Evolutionary conservation across 768 basidiomycete species (phyloP), one percentile per base, ranked within the genome.

Genomic region (Fomitopsis serialis): DNA sequence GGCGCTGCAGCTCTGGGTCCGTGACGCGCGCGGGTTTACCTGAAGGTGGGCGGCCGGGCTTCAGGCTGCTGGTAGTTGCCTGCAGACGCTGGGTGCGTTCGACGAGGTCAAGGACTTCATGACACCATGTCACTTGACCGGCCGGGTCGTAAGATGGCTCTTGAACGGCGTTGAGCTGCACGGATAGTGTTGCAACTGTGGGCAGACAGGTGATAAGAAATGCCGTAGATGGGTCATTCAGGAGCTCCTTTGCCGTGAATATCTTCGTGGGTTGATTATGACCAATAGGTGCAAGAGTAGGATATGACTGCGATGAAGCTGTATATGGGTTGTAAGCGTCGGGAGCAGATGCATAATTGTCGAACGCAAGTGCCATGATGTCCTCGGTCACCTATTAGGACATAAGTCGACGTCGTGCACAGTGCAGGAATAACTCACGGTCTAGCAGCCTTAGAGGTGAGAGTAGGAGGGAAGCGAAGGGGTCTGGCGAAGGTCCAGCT

Each of bases 91-190:
- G 71, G 1, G 76, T 70, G 50, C 82, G 78, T 49, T 95, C 88
- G 51, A 90, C 81, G 54, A 95, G 81, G 61, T 83, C 80, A 53
- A 94, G 68, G 52, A 95, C 88, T 57, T 96, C 92, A 46, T 89
- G 77, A 15, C 82, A 81, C 92, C 93, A 98, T 24, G 78, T 74
- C 5, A 96, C 67, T 60, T 84, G 82, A 42, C 82, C 74, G 0
- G 71, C 64, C 2, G 86, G 85, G 59, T 84, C 82, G 53, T 79
- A 78, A 36, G 63, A 63, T 1, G 84, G 78, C 1, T 74, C 68
- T 50, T 85, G 82, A 22, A 88, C 70, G 12, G 78, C 66, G 3
- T 72, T 66, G 0, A 80, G 63, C 1, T 79, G 81, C 0, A 77
- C 72, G 4, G 77, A 63, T 23, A 93, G 81, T 0, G 78, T 75